Percentiles rank a stretch among this genome's conserved stretches.
Conservation (phyloP, 345 rosid species). For the Populus nigra region DNA sequence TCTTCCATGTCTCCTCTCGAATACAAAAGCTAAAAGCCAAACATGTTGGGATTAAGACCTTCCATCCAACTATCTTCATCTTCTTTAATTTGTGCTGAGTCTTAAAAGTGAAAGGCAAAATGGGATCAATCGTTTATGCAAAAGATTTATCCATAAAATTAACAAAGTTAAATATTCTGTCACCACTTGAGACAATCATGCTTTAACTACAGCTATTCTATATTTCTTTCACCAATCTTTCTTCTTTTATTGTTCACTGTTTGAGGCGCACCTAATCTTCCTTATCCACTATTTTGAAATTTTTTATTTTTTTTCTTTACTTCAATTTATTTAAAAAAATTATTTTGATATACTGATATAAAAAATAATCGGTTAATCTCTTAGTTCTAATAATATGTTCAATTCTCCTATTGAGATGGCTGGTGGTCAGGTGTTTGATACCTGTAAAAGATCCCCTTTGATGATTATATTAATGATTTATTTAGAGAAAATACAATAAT, state of each 20-base stretch:
- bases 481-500: no score
- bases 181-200: background rate
- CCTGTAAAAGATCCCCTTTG: rapidly evolving
- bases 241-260: no score
- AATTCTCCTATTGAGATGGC: no score
- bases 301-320: no score
- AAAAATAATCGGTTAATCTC: no score
- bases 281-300: no score
- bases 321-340: no score
- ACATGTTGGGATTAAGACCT: conserved; percentile 10
- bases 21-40: conserved; percentile 11
- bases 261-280: background rate
- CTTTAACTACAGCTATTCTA: background rate
- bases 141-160: background rate
- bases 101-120: background rate
- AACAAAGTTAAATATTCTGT: background rate
- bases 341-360: rapidly evolving
- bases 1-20: background rate
- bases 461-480: no score
- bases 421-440: rapidly evolving
- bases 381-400: no score
- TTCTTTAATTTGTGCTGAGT: background rate
- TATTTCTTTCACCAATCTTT: background rate
- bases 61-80: conserved; percentile 1
- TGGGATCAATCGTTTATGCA: background rate